These are phyloP conservation scores for Colletotrichum sp. DNA, from an alignment of 2,329 filamentous ascomycete genomes.

Conservation along the genomic window DNA sequence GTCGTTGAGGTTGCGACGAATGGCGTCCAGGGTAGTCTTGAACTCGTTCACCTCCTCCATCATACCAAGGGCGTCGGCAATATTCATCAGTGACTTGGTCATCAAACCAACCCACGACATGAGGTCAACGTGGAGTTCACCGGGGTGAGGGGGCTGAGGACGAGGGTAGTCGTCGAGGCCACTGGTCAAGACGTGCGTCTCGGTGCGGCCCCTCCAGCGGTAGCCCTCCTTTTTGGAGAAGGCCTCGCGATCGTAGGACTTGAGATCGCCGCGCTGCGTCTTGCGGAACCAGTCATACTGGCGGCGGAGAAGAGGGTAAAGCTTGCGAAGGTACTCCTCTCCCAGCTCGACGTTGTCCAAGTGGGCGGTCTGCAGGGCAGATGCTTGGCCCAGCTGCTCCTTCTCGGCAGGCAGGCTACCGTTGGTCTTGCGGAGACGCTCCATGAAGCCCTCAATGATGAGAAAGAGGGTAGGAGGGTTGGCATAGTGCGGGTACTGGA, in stretches of 20 bases:
- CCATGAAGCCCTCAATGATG: slow-evolving; percentile 82
- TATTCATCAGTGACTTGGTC: slow-evolving; percentile 82
- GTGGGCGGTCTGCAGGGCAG: slow-evolving; percentile 65
- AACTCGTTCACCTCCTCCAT: slow-evolving; percentile 79
- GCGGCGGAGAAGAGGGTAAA: slow-evolving; percentile 86
- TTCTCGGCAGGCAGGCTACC: slow-evolving; percentile 47
- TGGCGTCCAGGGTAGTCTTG: slow-evolving; percentile 73
- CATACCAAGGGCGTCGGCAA: slow-evolving; percentile 77
- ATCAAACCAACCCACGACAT: slow-evolving; percentile 99
- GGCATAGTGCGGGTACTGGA: slow-evolving; percentile 96
- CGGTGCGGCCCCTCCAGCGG: slow-evolving; percentile 90
- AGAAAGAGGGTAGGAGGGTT: slow-evolving; percentile 96
- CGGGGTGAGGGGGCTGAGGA: slow-evolving; percentile 90
- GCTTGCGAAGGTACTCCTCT: slow-evolving; percentile 71
- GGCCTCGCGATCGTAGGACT: slow-evolving; percentile 86
- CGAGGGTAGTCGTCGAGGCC: slow-evolving; percentile 97
- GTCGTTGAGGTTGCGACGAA: slow-evolving; percentile 86
- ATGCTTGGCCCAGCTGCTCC: slow-evolving; percentile 46
- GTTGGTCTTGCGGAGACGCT: slow-evolving; percentile 70
- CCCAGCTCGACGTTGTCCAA: slow-evolving; percentile 72
- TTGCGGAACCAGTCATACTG: slow-evolving; percentile 96
- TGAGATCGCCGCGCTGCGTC: slow-evolving; percentile 89
- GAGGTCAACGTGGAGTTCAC: slow-evolving; percentile 92
- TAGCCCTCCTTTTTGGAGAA: slow-evolving; percentile 93
- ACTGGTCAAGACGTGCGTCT: slow-evolving; percentile 87